Conservation (phyloP, 768 basidiomycete species). For the Pleurotus citrinopileatus region DNA sequence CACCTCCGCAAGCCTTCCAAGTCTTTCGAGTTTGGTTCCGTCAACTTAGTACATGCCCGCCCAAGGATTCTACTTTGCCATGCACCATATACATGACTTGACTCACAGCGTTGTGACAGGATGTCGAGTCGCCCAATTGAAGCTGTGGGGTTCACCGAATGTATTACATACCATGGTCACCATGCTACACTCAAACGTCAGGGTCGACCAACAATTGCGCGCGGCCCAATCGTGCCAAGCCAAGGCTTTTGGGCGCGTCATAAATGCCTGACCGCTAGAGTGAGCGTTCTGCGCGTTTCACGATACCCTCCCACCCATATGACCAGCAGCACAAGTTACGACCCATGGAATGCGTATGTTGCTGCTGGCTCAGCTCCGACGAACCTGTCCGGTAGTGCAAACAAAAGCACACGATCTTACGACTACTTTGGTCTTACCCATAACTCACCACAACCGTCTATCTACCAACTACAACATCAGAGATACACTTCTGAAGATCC, state of each 20-base stretch:
- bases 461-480: background rate
- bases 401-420: background rate
- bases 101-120: too few relatives aligned
- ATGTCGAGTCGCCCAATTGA: background rate
- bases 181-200: conserved; percentile 6
- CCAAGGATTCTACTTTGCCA: too few relatives aligned
- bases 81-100: background rate
- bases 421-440: background rate
- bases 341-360: background rate
- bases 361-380: background rate
- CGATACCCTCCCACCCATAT: background rate
- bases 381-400: background rate
- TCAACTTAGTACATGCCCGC: too few relatives aligned
- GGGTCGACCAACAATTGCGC: background rate
- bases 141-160: background rate
- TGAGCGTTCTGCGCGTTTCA: background rate
- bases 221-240: background rate
- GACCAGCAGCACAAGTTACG: background rate
- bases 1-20: too few relatives aligned
- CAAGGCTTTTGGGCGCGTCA: background rate
- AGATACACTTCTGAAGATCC: background rate
- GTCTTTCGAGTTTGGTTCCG: too few relatives aligned
- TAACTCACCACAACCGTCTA: background rate
- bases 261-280: background rate
- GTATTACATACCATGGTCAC: background rate